Base-by-base conservation (phyloP, 2,329 filamentous ascomycete species). In the Byssochlamys sp. region DNA sequence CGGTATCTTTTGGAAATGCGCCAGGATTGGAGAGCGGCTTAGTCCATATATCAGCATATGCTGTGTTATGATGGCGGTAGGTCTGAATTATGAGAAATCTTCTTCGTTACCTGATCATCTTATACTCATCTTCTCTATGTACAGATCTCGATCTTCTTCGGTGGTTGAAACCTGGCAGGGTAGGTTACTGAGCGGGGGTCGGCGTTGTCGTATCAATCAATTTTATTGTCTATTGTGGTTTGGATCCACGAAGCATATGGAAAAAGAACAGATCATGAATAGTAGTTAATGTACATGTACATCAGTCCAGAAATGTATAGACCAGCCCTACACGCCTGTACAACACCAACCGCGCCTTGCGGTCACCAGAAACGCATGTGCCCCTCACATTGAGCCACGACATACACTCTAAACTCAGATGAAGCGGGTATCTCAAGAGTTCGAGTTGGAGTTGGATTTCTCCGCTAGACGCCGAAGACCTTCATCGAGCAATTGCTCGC, bases 31-130 rank as follows among this genome's bases (percentile, higher is more conserved):
- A 39, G 94, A 99, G 78, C 80, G 94, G 62, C 73, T 99, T 64
- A 96, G 91, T 72, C 94, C 94, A 49, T 97, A 97, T 73, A 90
- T 99, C 67, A 95, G 90, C 77, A 79, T 97, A 71, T 95, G 90
- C 73, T 97, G 92, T 72, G 80, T 96, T 31, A 75, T 90, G 66
- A 97, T 99, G 91, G 94, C 94, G 63, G 94, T 96, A 72, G 76
- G 83, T 78, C 55, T 48, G 25, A 31, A 25, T 28, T 12, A 25
- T 12, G 24, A 26, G 14, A 11, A n/a, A 39, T 14, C 53, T 48
- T 35, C n/a, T 14, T 14, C 14, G 26, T 55, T 24, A 24, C n/a
- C 49, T 72, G 71, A 64, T 67, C 45, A 73, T 5, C 7, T 4
- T 4, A 45, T 55, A 4, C 25, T 39, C 33, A 52, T 19, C 54